These are phyloP conservation scores for Sphagnurus paluster DNA, from an alignment of 1,284 basidiomycete species.

Conservation along the genomic window DNA sequence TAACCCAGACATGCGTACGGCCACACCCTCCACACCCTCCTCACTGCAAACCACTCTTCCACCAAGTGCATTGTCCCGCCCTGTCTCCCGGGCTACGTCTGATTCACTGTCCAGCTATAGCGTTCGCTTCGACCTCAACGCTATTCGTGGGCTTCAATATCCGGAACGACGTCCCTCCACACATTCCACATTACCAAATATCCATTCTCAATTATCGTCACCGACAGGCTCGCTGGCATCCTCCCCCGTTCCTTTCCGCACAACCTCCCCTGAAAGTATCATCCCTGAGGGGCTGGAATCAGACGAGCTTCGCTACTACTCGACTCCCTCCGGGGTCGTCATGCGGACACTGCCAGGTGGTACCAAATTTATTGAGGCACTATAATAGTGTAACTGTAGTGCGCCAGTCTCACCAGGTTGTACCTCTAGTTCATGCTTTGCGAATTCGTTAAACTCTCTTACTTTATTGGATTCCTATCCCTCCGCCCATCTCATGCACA, in stretches of 20 bases:
- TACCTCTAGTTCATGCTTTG: background rate
- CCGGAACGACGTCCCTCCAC: conserved; percentile 22
- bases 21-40: conserved; percentile 4
- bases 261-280: conserved; percentile 16
- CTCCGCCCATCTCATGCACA: no score
- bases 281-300: conserved; percentile 10
- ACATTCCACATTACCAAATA: conserved; percentile 27
- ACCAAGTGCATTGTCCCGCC: conserved; percentile 6
- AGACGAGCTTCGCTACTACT: conserved; percentile 29
- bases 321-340: conserved; percentile 32
- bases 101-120: conserved; percentile 28
- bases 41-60: conserved; percentile 1
- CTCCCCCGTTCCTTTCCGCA: conserved; percentile 17
- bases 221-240: conserved; percentile 24
- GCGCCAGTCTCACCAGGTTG: background rate
- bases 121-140: conserved; percentile 25
- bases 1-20: conserved; percentile 12
- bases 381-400: conserved; percentile 25
- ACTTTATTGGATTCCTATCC: no score
- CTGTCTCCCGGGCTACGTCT: conserved; percentile 23
- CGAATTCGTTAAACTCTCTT: no score
- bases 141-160: conserved; percentile 21
- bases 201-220: conserved; percentile 27
- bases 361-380: conserved; percentile 41
- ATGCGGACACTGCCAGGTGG: conserved; percentile 42